Evolutionary conservation across 2,329 filamentous ascomycete genomes (phyloP).

Genomic region (Sporothrix schenckii): DNA sequence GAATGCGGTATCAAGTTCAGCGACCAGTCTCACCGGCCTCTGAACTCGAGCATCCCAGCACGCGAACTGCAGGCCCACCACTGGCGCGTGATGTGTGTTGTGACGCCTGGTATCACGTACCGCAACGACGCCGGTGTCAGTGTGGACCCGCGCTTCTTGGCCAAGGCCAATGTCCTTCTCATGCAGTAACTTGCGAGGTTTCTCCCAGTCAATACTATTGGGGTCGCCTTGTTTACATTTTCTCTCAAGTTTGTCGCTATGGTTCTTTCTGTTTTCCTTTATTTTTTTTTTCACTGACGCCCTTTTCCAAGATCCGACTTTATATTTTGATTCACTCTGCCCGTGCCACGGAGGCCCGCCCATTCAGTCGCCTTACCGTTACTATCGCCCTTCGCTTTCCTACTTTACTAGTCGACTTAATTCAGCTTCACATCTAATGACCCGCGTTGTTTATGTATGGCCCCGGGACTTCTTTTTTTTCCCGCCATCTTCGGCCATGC

Average conservation of each 20-base stretch:
- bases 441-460: neutral
- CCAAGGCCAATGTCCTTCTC: conserved; percentile 53
- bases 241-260: neutral
- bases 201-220: neutral
- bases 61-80: conserved; percentile 54
- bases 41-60: conserved; percentile 49
- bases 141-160: conserved; percentile 51
- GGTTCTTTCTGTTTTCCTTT: neutral
- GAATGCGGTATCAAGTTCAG: conserved; percentile 55
- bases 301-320: neutral
- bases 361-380: neutral
- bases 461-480: neutral
- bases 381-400: neutral
- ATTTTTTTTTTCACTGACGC: neutral
- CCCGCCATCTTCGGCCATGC: neutral
- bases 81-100: conserved; percentile 57
- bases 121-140: conserved; percentile 54
- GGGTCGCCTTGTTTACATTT: neutral
- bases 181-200: conserved; percentile 42
- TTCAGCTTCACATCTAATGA: neutral
- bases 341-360: too few species aligned
- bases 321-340: too few species aligned
- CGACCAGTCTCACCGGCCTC: conserved; percentile 51
- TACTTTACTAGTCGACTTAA: neutral
- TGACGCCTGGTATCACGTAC: conserved; percentile 59